Evolutionary conservation across 1,139 yeast species (phyloP), one percentile per base, ranked within the genome.

Genomic region (Saccharomycopsis hybrid): DNA sequence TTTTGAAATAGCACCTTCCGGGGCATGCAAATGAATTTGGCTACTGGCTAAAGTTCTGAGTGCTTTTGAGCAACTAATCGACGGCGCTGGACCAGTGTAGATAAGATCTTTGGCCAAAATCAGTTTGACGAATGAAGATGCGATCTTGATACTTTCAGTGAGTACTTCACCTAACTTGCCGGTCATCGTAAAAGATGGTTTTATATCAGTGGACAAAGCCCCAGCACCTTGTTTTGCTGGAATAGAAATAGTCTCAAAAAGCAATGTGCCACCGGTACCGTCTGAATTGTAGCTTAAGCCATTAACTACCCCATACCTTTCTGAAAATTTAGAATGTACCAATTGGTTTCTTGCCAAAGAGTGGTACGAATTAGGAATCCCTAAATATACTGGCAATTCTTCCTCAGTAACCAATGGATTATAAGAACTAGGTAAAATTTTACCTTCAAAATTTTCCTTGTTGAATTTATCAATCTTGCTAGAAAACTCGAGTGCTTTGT

Each of bases 211-310:
- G 18, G 18, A 18, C 18, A 18, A 18, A 18, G 18, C 18, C 18
- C 18, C 18, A 18, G 18, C 18, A 18, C 18, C 18, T 18, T 18
- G 18, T 18, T 18, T 18, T 18, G 18, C 18, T 1, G 59, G 55
- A 58, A 84, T 77, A 11, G 85, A 80, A 44, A 87, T 78, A 58
- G 90, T 80, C 64, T 89, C 96, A 65, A 89, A 85, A 27, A 83
- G 79, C 49, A 89, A 70, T 1, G 86, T 80, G 1, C 95, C 85
- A 0, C 97, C 97, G 13, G 86, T 80, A 1, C 96, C 97, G 59
- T 86, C 87, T 1, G 90, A 81, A 68, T 85, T 87, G 64, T 88
- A 89, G 1, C 96, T 88, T 50, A 89, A 70, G 0, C 97, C 97
- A 63, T 88, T 87, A n/a, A 88, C 96, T 9, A 87, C 78, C 1